These are phyloP conservation scores for Verticillium zaregamsianum DNA, from an alignment of 2,329 filamentous ascomycete species.

Conservation along the genomic window DNA sequence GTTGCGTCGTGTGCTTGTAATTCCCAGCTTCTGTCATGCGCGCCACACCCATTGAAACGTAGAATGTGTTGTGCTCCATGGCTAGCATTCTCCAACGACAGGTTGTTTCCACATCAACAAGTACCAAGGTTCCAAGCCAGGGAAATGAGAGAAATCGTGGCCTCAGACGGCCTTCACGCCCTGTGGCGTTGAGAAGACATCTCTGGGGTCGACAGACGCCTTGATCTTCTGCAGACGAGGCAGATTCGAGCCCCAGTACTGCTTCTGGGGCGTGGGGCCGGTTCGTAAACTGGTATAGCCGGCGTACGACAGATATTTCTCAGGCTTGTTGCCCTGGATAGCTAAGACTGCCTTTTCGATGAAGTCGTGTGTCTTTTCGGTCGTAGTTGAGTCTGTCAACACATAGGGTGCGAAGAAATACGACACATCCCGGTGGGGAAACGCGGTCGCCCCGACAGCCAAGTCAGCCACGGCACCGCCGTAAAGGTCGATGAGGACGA, in stretches of 20 bases:
- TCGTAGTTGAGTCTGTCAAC: conserved; percentile 42
- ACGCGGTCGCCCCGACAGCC: conserved; percentile 52
- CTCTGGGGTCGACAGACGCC: conserved; percentile 42
- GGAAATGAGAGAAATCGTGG: no score
- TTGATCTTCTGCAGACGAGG: conserved; percentile 44
- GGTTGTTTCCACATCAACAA: no score
- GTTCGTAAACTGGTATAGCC: conserved; percentile 45
- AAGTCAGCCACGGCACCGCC: conserved; percentile 58
- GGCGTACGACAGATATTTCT: conserved; percentile 40
- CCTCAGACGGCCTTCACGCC: conserved; percentile 29
- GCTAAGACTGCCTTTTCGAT: conserved; percentile 33
- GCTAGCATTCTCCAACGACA: no score
- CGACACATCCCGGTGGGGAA: conserved; percentile 59
- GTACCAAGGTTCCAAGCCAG: no score
- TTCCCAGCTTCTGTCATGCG: no score
- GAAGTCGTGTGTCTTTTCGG: conserved; percentile 42
- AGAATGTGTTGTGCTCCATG: no score
- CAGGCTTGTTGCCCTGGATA: conserved; percentile 29
- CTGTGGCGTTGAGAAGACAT: conserved; percentile 57
- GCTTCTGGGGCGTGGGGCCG: conserved; percentile 43
- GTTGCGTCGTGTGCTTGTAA: no score
- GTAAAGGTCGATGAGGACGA: conserved; percentile 57
- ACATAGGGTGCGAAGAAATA: conserved; percentile 62
- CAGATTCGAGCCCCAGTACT: conserved; percentile 54
- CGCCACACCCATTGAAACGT: no score